phyloP scores from a whole-genome alignment of 2,329 filamentous ascomycete species.

The Calonectria hongkongensis region DNA sequence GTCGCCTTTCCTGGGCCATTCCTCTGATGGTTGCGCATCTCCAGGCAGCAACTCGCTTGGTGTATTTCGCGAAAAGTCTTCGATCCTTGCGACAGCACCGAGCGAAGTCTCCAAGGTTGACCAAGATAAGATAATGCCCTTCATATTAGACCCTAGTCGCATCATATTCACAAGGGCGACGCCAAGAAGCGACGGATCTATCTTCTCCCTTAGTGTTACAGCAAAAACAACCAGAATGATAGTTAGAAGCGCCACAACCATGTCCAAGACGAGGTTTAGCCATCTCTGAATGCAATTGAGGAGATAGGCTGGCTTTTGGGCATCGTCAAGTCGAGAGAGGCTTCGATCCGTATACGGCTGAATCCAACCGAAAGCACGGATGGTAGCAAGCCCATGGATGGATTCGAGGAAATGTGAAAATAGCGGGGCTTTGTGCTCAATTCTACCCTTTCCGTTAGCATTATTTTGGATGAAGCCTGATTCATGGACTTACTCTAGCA shows the following conservation, averaged over 20 bases:
- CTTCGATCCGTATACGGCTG: conserved; percentile 61
- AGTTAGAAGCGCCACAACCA: conserved; percentile 70
- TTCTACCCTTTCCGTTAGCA: conserved; percentile 44
- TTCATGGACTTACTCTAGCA: conserved; percentile 64
- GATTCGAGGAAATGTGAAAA: conserved; percentile 60
- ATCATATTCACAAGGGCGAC: conserved; percentile 62
- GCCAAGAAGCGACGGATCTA: conserved; percentile 59
- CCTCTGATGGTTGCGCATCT: conserved; percentile 31
- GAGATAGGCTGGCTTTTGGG: conserved; percentile 72
- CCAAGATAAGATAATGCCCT: conserved; percentile 55
- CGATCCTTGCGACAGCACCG: conserved; percentile 56
- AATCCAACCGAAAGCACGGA: conserved; percentile 64
- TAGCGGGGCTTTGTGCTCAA: conserved; percentile 59
- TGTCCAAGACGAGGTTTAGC: conserved; percentile 70
- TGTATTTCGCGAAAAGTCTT: conserved; percentile 52
- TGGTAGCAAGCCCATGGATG: conserved; percentile 57
- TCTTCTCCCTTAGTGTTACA: conserved; percentile 56
- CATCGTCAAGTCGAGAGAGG: conserved; percentile 62
- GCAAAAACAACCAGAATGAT: conserved; percentile 63
- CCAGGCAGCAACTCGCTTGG: conserved; percentile 49
- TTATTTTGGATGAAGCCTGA: too few species aligned
- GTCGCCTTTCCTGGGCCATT: conserved; percentile 51
- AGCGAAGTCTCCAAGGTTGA: conserved; percentile 57
- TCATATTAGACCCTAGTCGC: conserved; percentile 53
- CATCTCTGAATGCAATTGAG: conserved; percentile 72